Base-by-base conservation (phyloP, 371 early-diverging fungal genomes). In the Syncephalis plumigaleata region DNA sequence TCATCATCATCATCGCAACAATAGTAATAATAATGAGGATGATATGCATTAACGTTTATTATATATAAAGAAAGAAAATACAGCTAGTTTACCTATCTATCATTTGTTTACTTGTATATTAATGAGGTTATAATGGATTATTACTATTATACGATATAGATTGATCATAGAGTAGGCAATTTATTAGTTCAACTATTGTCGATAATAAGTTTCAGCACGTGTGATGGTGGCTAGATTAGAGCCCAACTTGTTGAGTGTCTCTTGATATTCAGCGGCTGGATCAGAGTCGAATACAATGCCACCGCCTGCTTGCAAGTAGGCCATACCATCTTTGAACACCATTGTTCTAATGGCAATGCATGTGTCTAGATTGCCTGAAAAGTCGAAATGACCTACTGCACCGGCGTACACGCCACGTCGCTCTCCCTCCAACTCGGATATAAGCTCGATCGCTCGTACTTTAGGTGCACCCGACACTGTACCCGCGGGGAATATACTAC, bases 381-480 rank as follows among this genome's bases (percentile, higher is more conserved):
- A 96, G 54, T 81, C 81, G 65, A 94, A 96, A 57, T 87, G 86
- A 1, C 97, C 97, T 24, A 96, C 87, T 4, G 91, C 77, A 9
- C 97, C 97, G 39, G 91, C 97, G 61, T 96, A 96, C 11, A 92
- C 73, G 27, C 95, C 97, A 38, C 97, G 83, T 61, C 87, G 87
- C 55, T 91, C 82, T 44, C 71, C 68, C 64, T 96, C 97, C 39
- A 82, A 67, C 15, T 80, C 86, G 51, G 79, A 75, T 55, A 96
- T 90, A 44, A 96, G 64, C 62, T 93, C 89, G 55, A 96, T 84
- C 9, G 97, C 97, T 27, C 86, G 73, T 39, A 96, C 89, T 68
- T 96, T 96, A 48, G 97, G 97, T 17, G 97, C 93, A 45, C 97
- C 97, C 0, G 87, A 86, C 7, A 93, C 87, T 16, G 97, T 96